Conservation (phyloP, 169 alveolate genomes). For the Cryptosporidium ubiquitum region DNA sequence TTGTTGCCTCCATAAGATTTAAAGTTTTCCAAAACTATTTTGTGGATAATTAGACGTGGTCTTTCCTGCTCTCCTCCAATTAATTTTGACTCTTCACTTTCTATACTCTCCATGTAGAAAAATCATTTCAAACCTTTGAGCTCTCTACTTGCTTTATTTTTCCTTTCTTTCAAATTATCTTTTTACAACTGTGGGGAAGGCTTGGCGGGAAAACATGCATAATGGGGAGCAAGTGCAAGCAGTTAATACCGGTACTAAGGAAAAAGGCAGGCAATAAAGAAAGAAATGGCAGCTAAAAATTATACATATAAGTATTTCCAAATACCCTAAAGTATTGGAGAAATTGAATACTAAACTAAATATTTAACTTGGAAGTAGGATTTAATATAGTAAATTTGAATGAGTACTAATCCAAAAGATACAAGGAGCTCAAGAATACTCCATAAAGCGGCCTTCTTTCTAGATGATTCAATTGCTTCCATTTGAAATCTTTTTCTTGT, state of each 20-base stretch:
- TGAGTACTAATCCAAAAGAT: slow-evolving; percentile 21
- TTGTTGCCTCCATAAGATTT: slow-evolving; percentile 94
- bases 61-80: slow-evolving; percentile 1
- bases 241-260: not conserved
- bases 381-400: slow-evolving; percentile 37
- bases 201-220: slow-evolving; percentile 1
- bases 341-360: not conserved
- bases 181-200: slow-evolving; percentile 10
- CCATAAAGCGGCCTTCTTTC: slow-evolving; percentile 59
- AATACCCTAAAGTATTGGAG: not conserved
- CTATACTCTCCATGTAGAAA: slow-evolving; percentile 50
- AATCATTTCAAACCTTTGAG: not conserved
- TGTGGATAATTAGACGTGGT: slow-evolving; percentile 87
- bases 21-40: slow-evolving; percentile 92
- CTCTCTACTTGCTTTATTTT: not conserved
- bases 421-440: slow-evolving; percentile 29
- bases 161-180: too few species aligned
- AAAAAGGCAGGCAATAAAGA: not conserved
- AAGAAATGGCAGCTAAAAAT: not conserved
- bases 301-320: not conserved
- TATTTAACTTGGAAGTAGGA: slow-evolving; percentile 60
- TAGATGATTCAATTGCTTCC: slow-evolving; percentile 65
- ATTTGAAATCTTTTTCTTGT: slow-evolving; percentile 56
- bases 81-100: not conserved
- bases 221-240: not conserved